Base-by-base conservation (phyloP, 1,284 basidiomycete species). In the Neonothopanus nambi region DNA sequence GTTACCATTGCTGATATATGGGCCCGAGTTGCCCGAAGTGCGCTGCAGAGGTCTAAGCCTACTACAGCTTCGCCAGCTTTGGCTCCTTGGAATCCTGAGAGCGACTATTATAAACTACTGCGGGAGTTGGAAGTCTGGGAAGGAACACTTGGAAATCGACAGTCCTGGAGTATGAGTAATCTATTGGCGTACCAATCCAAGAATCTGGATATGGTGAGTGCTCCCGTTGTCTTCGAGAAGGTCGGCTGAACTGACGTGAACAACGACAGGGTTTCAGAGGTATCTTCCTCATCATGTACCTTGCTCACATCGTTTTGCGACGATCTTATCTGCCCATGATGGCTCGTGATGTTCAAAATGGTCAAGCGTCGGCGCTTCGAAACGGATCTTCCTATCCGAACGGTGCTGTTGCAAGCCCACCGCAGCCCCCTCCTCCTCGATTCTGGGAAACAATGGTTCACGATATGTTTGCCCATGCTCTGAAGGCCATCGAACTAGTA, bases 391-490 rank as follows among this genome's bases (percentile, higher is more conserved):
- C 42, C n/a, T 33, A 36, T 12, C 41, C 50, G 7, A 38, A 49
- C 37, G 24, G n/a, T 18, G n/a, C 15, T 17, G 33, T 28, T n/a
- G 13, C 3, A 17, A 37, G 40, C 18, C 36, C 18, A 8, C 15
- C 55, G 15, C 50, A 48, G 28, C 44, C 48, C 3, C 48, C 57
- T 12, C 57, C 57, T 2, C 24, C 51, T 13, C 24, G 46, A 23
- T 59, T 56, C 26, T 59, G 57, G 57, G 54, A 59, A 23, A 56
- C 44, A 3, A 55, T 59, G 40, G 57, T 59, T n/a, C 57, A 59
- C 47, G 57, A 59, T 36, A 54, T 59, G 54, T 59, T 59, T 37
- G 30, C 33, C 15, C 57, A 59, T 38, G 57, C 57, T 7, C 17
- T 59, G n/a, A 56, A 59, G 43, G 54, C 52, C 18, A 59, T 59